These are phyloP conservation scores for Fomitopsis palustris DNA, from an alignment of 1,284 basidiomycete species.

Conservation along the genomic window DNA sequence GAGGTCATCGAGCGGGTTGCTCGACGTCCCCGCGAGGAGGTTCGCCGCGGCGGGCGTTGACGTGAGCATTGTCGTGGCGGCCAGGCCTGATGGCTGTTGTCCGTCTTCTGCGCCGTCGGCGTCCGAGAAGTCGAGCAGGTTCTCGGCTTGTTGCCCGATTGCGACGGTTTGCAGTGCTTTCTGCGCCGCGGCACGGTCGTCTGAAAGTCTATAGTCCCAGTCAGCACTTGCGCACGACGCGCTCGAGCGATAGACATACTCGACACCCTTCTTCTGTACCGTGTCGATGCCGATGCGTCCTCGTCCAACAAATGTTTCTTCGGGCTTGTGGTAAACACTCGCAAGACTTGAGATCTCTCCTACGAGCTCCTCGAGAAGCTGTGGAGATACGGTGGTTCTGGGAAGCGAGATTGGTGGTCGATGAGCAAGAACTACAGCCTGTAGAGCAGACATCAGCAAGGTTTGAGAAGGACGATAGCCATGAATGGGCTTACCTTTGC, in stretches of 20 bases:
- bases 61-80: constrained; percentile 68
- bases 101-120: constrained; percentile 50
- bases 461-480: neutral
- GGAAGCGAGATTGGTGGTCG: constrained; percentile 94
- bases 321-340: constrained; percentile 95
- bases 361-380: constrained; percentile 90
- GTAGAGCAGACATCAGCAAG: constrained; percentile 2
- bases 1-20: constrained; percentile 87
- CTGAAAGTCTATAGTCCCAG: constrained; percentile 35
- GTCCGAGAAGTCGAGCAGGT: constrained; percentile 92
- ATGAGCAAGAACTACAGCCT: constrained; percentile 89
- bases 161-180: constrained; percentile 89
- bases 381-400: constrained; percentile 85
- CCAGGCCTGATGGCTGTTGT: constrained; percentile 62
- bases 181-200: constrained; percentile 70
- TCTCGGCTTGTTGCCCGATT: constrained; percentile 89
- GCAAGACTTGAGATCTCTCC: constrained; percentile 85
- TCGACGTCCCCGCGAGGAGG: constrained; percentile 66
- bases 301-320: constrained; percentile 85
- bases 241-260: constrained; percentile 37
- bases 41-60: constrained; percentile 70
- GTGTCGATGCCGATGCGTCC: constrained; percentile 85
- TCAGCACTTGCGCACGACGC: constrained; percentile 2
- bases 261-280: constrained; percentile 65
- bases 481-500: constrained; percentile 66